A percentile compares a stretch with the other conserved stretches of the same genome.
phyloP scores from a whole-genome alignment of 164 flowering plant species.

The Nymphaea thermarum region DNA sequence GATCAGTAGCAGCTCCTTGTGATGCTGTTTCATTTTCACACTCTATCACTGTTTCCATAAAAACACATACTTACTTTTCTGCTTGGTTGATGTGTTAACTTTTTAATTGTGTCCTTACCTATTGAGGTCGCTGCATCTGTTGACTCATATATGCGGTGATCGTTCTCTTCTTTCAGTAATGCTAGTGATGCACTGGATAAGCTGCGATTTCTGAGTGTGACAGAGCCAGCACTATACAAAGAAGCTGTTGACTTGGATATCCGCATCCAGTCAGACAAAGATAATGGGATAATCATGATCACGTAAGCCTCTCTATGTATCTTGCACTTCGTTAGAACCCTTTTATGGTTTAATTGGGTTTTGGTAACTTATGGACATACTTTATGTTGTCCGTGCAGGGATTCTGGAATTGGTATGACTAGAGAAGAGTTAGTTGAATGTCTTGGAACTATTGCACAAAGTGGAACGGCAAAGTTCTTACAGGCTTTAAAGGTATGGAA shows the following conservation, averaged over 20 bases:
- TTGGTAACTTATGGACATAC: background rate
- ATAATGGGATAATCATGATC: constrained; percentile 70
- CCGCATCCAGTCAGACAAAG: constrained; percentile 81
- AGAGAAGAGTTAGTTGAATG: constrained; percentile 89
- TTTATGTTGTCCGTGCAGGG: constrained; percentile 31
- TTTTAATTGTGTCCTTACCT: no score
- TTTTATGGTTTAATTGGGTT: background rate
- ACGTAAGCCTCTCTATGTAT: constrained; percentile 36
- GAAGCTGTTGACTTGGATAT: constrained; percentile 77
- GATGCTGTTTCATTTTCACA: background rate
- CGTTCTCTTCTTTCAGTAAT: constrained; percentile 40
- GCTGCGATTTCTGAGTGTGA: constrained; percentile 81
- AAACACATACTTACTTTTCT: no score
- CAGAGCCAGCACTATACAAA: constrained; percentile 59
- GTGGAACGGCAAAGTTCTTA: constrained; percentile 96
- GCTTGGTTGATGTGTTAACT: no score
- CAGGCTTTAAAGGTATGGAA: constrained; percentile 65
- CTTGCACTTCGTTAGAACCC: background rate
- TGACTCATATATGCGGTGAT: no score
- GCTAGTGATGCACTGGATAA: constrained; percentile 99
- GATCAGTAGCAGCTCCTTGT: background rate
- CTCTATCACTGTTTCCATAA: background rate
- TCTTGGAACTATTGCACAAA: constrained; percentile 98
- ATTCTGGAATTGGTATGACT: constrained; percentile 96
- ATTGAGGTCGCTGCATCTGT: no score